Evolutionary conservation across 1,139 yeast species (phyloP), one percentile per base, ranked within the genome.

Genomic region (Yamadazyma siamensis): DNA sequence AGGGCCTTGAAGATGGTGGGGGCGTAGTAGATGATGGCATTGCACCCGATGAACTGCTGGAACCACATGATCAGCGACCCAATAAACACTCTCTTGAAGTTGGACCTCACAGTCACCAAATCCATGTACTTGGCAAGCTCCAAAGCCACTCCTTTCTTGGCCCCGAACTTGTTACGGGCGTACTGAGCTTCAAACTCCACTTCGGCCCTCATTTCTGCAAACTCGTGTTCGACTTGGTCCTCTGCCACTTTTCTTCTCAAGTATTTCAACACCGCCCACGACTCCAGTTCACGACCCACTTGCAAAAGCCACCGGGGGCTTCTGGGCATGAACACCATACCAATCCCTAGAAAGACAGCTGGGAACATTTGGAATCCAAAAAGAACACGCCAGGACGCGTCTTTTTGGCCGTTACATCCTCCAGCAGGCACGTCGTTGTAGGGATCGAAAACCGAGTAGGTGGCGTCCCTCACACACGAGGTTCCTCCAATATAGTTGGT

Each of bases 1-100:
- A 47, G 39, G 15, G 39, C 40, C 13, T 36, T 30, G 28, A 49
- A 50, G 22, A 50, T 49, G 5, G 48, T 44, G 15, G 54, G 53
- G 3, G 87, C 86, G 48, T 79, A 80, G 52, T 80, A 81, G 47
- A 80, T 80, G 36, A 80, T 80, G 47, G 81, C 81, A 51, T 80
- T 81, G 41, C 80, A 79, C 10, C 88, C 87, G 3, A 81, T 71
- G 43, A 80, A 73, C 56, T 80, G 88, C 49, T 80, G 88, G 43
- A 79, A 64, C 6, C 77, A 74, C 52, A 80, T 86, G 15, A 79
- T 56, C 1, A 73, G 61, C 32, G 79, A 71, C 19, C 86, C 85
- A 2, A 84, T 77, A 22, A 75, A 43, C 57, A 79, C 72, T 44
- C 87, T 61, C 32, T 42, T 47, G 25, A 48, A 43, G 19, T 47